phyloP scores from a whole-genome alignment of 306 rosid species.

The Lupinus albus region DNA sequence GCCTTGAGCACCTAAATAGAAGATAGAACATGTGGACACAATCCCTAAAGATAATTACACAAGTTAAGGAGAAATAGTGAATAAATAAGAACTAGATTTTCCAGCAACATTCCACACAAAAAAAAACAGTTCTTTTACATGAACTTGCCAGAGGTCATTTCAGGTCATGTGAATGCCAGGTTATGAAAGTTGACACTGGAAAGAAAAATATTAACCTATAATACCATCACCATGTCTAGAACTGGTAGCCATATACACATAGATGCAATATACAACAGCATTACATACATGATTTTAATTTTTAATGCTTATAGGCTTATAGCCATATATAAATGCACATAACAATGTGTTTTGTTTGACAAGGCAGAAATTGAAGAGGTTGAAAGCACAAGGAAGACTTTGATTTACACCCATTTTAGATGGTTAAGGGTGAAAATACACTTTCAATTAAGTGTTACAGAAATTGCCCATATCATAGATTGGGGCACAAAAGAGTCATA shows the following conservation, averaged over 20 bases:
- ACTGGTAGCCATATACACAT: background rate
- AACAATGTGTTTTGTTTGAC: background rate
- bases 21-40: background rate
- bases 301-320: no score
- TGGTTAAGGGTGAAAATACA: background rate
- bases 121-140: background rate
- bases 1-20: background rate
- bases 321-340: background rate
- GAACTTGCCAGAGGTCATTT: background rate
- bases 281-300: background rate
- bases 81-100: slow-evolving; percentile 1
- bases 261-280: background rate
- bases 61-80: background rate
- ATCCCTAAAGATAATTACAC: background rate
- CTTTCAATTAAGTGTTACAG: no score
- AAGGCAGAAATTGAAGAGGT: background rate
- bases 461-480: background rate
- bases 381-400: background rate
- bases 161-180: background rate
- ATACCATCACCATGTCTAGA: background rate
- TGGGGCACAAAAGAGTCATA: background rate
- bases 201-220: background rate
- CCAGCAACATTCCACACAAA: background rate
- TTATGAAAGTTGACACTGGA: background rate
- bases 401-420: background rate